Percentiles rank a stretch among this genome's conserved stretches.
phyloP scores from a whole-genome alignment of 306 rosid genomes.

The Dryas drummondii region DNA sequence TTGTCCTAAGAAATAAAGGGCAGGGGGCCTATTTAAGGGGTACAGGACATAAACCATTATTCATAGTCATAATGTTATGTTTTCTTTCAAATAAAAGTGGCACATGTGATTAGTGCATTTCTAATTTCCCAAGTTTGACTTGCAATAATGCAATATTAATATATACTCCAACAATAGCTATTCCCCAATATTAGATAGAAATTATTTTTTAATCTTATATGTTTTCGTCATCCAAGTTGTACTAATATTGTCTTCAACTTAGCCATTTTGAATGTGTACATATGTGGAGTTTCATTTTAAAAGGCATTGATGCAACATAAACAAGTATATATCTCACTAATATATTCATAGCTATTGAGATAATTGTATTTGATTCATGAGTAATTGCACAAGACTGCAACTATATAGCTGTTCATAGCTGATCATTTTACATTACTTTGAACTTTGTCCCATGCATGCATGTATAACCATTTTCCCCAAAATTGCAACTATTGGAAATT shows the following conservation, averaged over 20 bases:
- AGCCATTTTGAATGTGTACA: no score
- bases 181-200: not conserved
- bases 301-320: no score
- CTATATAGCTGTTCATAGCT: no score
- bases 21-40: slow-evolving; percentile 34
- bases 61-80: slow-evolving; percentile 27
- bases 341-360: no score
- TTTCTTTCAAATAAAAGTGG: slow-evolving; percentile 34
- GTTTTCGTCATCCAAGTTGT: not conserved
- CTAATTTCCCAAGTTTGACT: slow-evolving; percentile 23
- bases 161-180: not conserved
- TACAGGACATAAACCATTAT: slow-evolving; percentile 48
- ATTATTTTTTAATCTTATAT: not conserved
- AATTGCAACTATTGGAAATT: not conserved
- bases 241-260: no score
- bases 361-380: no score
- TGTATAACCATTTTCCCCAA: not conserved
- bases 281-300: no score
- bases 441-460: not conserved
- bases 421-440: not conserved
- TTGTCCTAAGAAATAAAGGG: slow-evolving; percentile 31
- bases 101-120: slow-evolving; percentile 29
- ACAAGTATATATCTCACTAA: no score
- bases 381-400: no score
- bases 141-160: not conserved